These are phyloP conservation scores for Candolleomyces efflorescens DNA, from an alignment of 768 basidiomycete species.

Conservation along the genomic window DNA sequence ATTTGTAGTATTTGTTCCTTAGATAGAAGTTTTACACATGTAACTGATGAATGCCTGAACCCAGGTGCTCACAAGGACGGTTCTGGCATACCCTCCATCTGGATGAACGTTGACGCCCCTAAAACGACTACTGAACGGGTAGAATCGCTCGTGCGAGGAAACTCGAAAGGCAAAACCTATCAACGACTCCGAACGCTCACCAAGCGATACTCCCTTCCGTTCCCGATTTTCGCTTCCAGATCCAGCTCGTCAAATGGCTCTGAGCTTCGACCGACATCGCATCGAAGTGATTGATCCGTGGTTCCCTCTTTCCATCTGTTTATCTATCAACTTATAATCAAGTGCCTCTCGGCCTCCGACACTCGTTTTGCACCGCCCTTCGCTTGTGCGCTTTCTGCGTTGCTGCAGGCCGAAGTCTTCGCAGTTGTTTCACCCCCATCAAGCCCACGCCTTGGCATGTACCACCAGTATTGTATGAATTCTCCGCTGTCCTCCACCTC, in stretches of 20 bases:
- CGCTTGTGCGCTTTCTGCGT: no score
- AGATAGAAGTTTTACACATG: not conserved
- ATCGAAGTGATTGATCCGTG: slow-evolving; percentile 4
- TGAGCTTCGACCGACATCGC: not conserved
- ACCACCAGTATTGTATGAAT: no score
- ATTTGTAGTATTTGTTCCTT: not conserved
- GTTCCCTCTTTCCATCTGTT: no score
- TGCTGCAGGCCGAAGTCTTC: no score
- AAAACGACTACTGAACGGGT: slow-evolving; percentile 30
- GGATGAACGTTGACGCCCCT: slow-evolving; percentile 41
- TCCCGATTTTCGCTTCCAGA: slow-evolving; percentile 32
- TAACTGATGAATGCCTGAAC: not conserved
- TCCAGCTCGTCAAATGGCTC: not conserved
- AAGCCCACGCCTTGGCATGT: no score
- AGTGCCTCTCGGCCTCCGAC: no score
- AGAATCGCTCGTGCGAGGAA: slow-evolving; percentile 23
- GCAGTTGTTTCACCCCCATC: no score
- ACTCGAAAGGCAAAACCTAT: slow-evolving; percentile 23
- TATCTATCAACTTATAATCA: no score
- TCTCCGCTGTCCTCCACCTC: no score
- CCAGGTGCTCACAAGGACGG: not conserved
- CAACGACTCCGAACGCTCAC: slow-evolving; percentile 38
- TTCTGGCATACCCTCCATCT: slow-evolving; percentile 41
- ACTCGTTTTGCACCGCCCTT: no score
- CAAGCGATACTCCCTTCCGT: slow-evolving; percentile 46